Evolutionary conservation across 768 basidiomycete species (phyloP).

Genomic region (Antrodiella citrinella): DNA sequence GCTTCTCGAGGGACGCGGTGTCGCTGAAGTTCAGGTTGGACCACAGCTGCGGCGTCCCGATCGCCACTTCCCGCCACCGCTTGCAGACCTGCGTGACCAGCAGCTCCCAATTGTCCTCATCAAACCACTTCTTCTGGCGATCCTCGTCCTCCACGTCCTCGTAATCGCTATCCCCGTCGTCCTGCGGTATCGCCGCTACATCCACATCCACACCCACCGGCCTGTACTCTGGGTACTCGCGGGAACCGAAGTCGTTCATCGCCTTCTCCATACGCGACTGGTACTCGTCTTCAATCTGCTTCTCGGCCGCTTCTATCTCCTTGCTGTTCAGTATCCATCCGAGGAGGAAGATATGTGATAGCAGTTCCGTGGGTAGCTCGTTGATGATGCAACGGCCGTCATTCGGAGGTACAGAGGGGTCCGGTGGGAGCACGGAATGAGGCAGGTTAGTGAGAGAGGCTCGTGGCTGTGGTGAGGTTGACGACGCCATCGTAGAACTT

Average conservation of each 20-base stretch:
- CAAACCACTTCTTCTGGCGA: constrained; percentile 12
- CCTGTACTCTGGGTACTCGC: neutral
- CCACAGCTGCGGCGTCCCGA: constrained; percentile 48
- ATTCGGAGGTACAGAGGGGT: no score
- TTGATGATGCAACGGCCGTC: constrained; percentile 27
- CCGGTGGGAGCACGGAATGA: no score
- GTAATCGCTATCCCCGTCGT: neutral
- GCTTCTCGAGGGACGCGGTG: constrained; percentile 35
- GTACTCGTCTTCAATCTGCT: neutral
- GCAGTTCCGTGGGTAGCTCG: constrained; percentile 49
- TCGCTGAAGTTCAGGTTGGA: constrained; percentile 30
- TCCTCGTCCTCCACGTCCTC: constrained; percentile 14
- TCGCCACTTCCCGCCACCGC: constrained; percentile 46
- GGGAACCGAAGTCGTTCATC: neutral
- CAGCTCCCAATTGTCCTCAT: constrained; percentile 35
- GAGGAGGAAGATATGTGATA: constrained; percentile 35
- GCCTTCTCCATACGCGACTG: neutral
- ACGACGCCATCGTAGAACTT: no score
- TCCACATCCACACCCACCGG: neutral
- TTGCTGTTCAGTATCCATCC: neutral
- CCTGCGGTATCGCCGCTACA: neutral
- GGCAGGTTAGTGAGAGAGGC: no score
- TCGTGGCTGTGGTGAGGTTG: no score
- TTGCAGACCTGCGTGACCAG: constrained; percentile 53
- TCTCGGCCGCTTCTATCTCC: neutral